Evolutionary conservation across 2,329 filamentous ascomycete genomes (phyloP).

Genomic region (Aspergillus fijiensis): DNA sequence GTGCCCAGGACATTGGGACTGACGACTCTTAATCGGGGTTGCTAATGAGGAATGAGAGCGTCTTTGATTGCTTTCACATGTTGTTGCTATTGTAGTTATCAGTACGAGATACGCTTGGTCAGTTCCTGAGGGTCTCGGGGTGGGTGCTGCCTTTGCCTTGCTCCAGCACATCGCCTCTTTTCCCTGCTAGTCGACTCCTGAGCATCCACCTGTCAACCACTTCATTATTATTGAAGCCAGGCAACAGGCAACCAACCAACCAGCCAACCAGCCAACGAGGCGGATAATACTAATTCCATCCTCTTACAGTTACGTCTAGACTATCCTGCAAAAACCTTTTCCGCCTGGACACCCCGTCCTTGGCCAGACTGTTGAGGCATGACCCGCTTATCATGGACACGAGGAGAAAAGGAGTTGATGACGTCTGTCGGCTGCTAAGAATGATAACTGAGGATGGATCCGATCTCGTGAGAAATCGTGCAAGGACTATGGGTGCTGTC

Average conservation of each 20-base stretch:
- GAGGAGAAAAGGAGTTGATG: no score
- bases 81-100: neutral
- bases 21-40: neutral
- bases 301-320: neutral
- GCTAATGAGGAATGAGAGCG: conserved; percentile 7
- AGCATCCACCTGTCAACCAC: neutral
- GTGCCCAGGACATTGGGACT: neutral
- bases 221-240: no score
- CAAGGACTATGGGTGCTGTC: no score
- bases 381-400: neutral
- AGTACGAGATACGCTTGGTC: neutral
- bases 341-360: neutral
- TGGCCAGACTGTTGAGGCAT: neutral
- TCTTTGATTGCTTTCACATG: neutral
- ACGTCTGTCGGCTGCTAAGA: neutral
- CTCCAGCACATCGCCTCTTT: neutral
- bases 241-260: neutral
- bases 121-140: neutral
- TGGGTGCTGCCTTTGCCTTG: neutral
- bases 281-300: conserved; percentile 3
- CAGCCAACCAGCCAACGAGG: neutral
- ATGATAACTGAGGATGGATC: no score
- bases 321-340: neutral
- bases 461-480: no score
- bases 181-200: neutral